These are phyloP conservation scores for Thelonectria olida DNA, from an alignment of 2,329 filamentous ascomycete genomes.

Conservation along the genomic window DNA sequence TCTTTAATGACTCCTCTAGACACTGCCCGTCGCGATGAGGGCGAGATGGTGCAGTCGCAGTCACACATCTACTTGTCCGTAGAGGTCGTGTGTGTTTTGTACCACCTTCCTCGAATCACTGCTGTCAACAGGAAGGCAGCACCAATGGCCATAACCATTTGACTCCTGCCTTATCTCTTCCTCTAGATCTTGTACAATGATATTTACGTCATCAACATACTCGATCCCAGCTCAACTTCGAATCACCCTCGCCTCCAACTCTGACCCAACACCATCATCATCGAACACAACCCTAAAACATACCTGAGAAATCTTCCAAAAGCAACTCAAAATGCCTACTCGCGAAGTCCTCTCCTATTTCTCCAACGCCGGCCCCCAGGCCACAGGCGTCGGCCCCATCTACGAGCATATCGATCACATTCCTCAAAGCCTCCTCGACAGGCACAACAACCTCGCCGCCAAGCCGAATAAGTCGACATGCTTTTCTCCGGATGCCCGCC, in stretches of 20 bases:
- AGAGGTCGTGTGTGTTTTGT: slow-evolving; percentile 26
- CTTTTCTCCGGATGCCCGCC: slow-evolving; percentile 8
- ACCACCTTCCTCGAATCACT: neutral
- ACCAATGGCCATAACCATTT: neutral
- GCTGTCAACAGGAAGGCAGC: neutral
- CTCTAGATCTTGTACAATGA: neutral
- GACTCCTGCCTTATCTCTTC: neutral
- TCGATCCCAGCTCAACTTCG: neutral
- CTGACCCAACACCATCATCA: neutral
- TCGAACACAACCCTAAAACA: neutral
- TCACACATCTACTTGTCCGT: too few relatives aligned
- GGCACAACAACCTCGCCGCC: slow-evolving; percentile 38
- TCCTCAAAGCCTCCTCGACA: slow-evolving; percentile 38
- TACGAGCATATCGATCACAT: slow-evolving; percentile 7
- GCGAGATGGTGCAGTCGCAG: too few relatives aligned
- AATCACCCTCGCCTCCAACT: neutral
- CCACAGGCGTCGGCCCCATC: slow-evolving; percentile 34
- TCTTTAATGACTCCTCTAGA: too few relatives aligned
- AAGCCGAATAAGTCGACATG: slow-evolving; percentile 16
- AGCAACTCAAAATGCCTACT: slow-evolving; percentile 28
- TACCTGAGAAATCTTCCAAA: neutral
- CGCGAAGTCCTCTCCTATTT: slow-evolving; percentile 34
- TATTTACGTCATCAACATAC: neutral
- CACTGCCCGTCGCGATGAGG: too few relatives aligned
- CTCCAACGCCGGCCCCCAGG: slow-evolving; percentile 18